phyloP scores from a whole-genome alignment of 805 yeast species.

The Suhomyces sp. region DNA sequence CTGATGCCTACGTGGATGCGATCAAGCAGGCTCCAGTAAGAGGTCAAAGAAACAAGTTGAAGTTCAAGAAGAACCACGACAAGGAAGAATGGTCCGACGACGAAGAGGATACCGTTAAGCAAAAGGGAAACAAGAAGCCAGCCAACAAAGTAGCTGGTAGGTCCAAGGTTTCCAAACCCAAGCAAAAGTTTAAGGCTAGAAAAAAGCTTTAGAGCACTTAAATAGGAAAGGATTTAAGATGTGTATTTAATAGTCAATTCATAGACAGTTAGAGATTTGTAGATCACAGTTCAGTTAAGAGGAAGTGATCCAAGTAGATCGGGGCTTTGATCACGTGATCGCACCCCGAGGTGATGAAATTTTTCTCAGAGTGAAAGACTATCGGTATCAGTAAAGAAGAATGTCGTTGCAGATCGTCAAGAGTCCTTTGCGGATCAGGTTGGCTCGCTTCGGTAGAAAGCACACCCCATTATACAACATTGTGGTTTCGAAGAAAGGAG shows the following conservation, averaged over 20 bases:
- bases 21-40: constrained; percentile 89
- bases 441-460: constrained; percentile 90
- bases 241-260: background rate
- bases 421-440: constrained; percentile 79
- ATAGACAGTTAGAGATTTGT: background rate
- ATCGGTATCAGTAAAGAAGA: background rate
- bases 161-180: constrained; percentile 33
- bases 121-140: background rate
- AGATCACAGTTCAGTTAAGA: too few species aligned
- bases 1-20: constrained; percentile 92
- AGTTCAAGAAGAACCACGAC: constrained; percentile 65
- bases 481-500: constrained; percentile 72
- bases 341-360: background rate
- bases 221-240: background rate
- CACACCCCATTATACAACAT: constrained; percentile 88
- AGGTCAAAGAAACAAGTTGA: constrained; percentile 89
- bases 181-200: constrained; percentile 54
- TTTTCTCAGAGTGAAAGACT: background rate
- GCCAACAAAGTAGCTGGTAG: constrained; percentile 15
- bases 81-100: constrained; percentile 48
- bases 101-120: constrained; percentile 31
- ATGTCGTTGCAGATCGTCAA: constrained; percentile 32
- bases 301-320: background rate
- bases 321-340: too few species aligned
- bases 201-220: constrained; percentile 46